Base-by-base conservation (phyloP, 1,284 basidiomycete genomes). In the Somion occarium region DNA sequence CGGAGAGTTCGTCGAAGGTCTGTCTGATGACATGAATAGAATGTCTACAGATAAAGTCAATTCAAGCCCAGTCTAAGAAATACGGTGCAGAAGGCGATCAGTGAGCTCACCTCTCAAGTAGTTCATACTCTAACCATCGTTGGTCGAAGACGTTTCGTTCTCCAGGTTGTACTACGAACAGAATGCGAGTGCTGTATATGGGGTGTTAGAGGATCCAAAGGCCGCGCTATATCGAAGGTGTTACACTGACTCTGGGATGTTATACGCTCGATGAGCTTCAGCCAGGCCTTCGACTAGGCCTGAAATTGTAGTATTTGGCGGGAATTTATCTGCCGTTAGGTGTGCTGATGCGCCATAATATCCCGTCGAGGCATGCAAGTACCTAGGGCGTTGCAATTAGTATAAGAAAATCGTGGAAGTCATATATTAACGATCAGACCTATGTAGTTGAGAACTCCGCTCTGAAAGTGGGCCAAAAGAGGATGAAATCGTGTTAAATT, bases 81-180 rank as follows among this genome's bases (percentile, higher is more conserved):
- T 19, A 5, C 20, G 15, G 5, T 12, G n/a, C 3, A 18, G 15
- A 5, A 3, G 20, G n/a, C 9, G 30, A 12, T 51, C n/a, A 48
- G 26, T 18, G 2, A 3, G 67, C 75, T 46, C 64, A 91, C 87
- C 69, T 77, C 59, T 92, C 82, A 0, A 92, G 67, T 0, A 98
- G 73, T 56, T 91, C 84, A 59, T 93, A 96, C 68, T 98, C 93
- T 13, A 99, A 69, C 70, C 81, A 84, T 3, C 88, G 79, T 67
- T 99, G 97, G 64, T 99, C 96, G 64, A 98, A 99, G 0, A 96
- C 81, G 65, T 99, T 99, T n/a, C 95, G 78, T 67, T 99, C 97
- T 23, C 83, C 80, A 5, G 84, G 79, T 64, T 97, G 95, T 0
- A 93, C 84, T 3, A 98, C 91, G 60, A 98, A 94, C 2, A 99